Evolutionary conservation across 2,329 filamentous ascomycete species (phyloP).

Genomic region (Alternaria dauci): DNA sequence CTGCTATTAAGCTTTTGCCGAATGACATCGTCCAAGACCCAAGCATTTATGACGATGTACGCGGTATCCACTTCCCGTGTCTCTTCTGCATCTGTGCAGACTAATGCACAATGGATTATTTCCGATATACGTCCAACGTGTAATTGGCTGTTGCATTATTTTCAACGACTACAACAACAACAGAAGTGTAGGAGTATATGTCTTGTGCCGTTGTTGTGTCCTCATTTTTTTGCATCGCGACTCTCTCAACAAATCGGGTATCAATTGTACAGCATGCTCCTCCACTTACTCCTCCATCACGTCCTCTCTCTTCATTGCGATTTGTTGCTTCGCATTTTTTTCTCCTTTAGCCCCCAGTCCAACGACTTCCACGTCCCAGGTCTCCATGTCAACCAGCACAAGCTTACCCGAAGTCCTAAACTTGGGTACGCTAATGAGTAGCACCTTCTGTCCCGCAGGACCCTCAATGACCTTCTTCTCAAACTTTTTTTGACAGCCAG

Average conservation of each 20-base stretch:
- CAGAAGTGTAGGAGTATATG: no score
- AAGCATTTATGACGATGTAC: not conserved
- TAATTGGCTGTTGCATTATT: not conserved
- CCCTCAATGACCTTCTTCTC: constrained; percentile 73
- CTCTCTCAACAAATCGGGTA: constrained; percentile 3
- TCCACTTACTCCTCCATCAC: constrained; percentile 4
- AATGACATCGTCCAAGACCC: constrained; percentile 18
- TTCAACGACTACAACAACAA: not conserved
- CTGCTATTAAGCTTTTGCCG: constrained; percentile 10
- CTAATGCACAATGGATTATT: not conserved
- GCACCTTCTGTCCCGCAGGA: constrained; percentile 72
- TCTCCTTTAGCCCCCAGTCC: constrained; percentile 22
- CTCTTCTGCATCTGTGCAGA: not conserved
- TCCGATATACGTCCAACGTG: not conserved
- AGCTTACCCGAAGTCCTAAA: constrained; percentile 82
- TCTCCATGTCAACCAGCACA: constrained; percentile 85
- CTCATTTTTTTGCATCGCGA: not conserved
- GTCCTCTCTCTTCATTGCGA: not conserved
- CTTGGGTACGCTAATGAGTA: constrained; percentile 82
- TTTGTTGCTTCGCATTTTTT: not conserved
- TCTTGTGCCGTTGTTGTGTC: no score
- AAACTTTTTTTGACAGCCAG: constrained; percentile 83
- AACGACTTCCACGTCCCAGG: constrained; percentile 77
- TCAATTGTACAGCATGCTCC: not conserved
- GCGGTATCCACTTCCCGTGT: constrained; percentile 1